phyloP scores from a whole-genome alignment of 129 eudicot species.

The Daucus carota region DH1_v3.0 NC_030381.2:46483501-46484000 shows the following conservation, averaged over 20 bases:
- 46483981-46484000: not conserved
- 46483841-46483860: not conserved
- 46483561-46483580: conserved; percentile 43
- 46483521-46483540: conserved; percentile 89
- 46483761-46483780: conserved; percentile 13
- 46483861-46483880: not conserved
- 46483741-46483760: not conserved
- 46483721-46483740: conserved; percentile 27
- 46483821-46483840: conserved; percentile 19
- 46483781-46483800: conserved; percentile 4
- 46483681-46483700: not conserved
- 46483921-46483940: not conserved
- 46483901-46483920: not conserved
- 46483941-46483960: not conserved
- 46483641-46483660: conserved; percentile 3
- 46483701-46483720: conserved; percentile 20
- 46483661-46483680: conserved; percentile 5
- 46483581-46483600: conserved; percentile 8
- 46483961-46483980: not conserved
- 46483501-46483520: conserved; percentile 12
- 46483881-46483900: not conserved
- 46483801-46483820: conserved; percentile 6
- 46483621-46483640: conserved; percentile 31
- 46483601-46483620: conserved; percentile 18
- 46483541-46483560: conserved; percentile 79